A percentile compares a stretch with the other conserved stretches of the same genome.
phyloP scores from a whole-genome alignment of 75 land plant species.

The Sequoia sempervirens region DNA sequence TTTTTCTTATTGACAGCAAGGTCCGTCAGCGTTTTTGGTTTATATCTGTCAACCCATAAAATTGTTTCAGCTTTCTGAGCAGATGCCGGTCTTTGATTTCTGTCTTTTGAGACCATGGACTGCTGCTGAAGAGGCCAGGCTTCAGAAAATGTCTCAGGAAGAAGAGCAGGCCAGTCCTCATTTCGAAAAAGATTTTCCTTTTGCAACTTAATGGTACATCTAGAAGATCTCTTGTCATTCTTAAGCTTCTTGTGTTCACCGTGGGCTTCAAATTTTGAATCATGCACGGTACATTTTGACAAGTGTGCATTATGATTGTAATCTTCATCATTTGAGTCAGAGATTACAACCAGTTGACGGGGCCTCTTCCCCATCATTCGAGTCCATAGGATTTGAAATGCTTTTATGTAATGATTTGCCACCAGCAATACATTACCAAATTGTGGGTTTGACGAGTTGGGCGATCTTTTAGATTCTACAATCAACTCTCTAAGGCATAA shows the following conservation, averaged over 20 bases:
- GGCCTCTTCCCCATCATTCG: slow-evolving; percentile 2
- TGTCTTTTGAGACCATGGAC: background rate
- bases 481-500: no score
- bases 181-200: background rate
- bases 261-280: background rate
- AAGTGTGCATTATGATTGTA: background rate
- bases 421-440: background rate
- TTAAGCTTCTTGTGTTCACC: slow-evolving; percentile 2
- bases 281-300: background rate
- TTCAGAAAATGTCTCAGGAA: slow-evolving; percentile 14
- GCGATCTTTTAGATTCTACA: no score
- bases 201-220: background rate
- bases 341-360: slow-evolving; percentile 4
- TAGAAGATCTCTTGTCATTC: background rate
- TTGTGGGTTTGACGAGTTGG: no score
- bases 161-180: slow-evolving; percentile 10
- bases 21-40: no score
- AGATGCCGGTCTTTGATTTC: no score
- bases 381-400: slow-evolving; percentile 4
- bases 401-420: background rate
- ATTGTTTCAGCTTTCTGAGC: no score
- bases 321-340: slow-evolving; percentile 6
- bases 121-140: slow-evolving; percentile 3
- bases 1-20: no score
- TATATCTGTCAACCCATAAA: no score